Evolutionary conservation across 1,284 basidiomycete species (phyloP), one percentile per base, ranked within the genome.

Genomic region (Marasmius sp.): DNA sequence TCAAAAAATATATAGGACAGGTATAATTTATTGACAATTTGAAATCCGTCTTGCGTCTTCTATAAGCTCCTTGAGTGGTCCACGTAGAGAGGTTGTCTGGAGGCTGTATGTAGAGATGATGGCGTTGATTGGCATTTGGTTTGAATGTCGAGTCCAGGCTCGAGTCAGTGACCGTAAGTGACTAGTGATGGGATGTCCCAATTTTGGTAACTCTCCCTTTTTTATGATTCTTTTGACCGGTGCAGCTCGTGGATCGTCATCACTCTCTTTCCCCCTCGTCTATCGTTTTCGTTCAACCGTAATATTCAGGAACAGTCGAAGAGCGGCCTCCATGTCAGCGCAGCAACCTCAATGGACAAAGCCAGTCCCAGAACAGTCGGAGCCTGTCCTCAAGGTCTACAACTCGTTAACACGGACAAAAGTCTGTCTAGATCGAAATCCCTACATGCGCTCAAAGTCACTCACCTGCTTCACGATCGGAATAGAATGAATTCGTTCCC

Each of bases 321-420:
- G 38, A 54, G n/a, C 20, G 34, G 9, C 52, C 14, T 18, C 52
- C 11, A 80, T 80, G 78, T 75, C 79, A 62, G 66, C 71, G 2
- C 78, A 81, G 64, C 81, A 89, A 70, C 85, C 86, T 11, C 63
- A 77, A 6, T 91, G 90, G 89, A 73, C 75, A 14, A 64, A 79
- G 34, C 89, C 89, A 3, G 72, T 74, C 45, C 77, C 76, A 59
- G 75, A 75, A 65, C 68, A 71, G 3, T 79, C 82, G 59, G 86
- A 88, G 62, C 90, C 89, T 11, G 80, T 85, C 6, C 79, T 99
- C 61, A 93, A 89, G 74, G 84, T 99, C 49, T 98, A 93, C 81
- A 99, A 99, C 78, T 97, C 96, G 51, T 80, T 99, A 67, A 98
- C 97, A 39, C 87, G 90, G 68, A 86, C 88, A 41, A 99, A 99